Evolutionary conservation across 768 basidiomycete species (phyloP).

Genomic region (Calocybe cyanea): DNA sequence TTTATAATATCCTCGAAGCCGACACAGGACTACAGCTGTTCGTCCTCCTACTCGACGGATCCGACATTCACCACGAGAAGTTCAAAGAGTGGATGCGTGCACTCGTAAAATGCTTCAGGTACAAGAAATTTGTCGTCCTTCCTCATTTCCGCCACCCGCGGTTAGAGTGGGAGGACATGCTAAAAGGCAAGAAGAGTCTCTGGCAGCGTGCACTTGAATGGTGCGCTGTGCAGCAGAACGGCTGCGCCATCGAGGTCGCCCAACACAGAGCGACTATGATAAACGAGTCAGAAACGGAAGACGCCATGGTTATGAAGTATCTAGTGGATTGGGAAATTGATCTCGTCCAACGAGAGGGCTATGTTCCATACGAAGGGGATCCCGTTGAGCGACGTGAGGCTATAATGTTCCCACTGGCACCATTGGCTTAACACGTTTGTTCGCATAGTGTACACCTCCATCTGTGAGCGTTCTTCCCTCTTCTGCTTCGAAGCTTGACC

Average conservation of each 20-base stretch:
- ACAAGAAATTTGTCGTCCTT: slow-evolving; percentile 9
- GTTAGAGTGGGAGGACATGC: slow-evolving; percentile 11
- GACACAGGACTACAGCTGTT: slow-evolving; percentile 1
- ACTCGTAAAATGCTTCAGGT: slow-evolving; percentile 1
- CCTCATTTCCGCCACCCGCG: slow-evolving; percentile 9
- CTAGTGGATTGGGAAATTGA: slow-evolving; percentile 23
- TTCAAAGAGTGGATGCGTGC: neutral
- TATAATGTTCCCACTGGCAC: neutral
- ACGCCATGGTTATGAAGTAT: neutral
- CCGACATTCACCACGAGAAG: neutral
- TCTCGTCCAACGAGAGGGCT: slow-evolving; percentile 21
- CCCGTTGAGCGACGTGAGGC: slow-evolving; percentile 13
- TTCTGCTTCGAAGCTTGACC: no score
- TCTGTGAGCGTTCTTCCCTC: no score
- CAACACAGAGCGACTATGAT: neutral
- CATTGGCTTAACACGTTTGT: no score
- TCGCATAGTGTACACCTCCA: no score
- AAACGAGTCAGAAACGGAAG: slow-evolving; percentile 1
- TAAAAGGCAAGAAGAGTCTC: neutral
- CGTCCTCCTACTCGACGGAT: slow-evolving; percentile 8
- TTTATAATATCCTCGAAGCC: neutral
- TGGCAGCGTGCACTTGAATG: slow-evolving; percentile 16
- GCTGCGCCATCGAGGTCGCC: neutral
- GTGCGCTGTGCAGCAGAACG: slow-evolving; percentile 3
- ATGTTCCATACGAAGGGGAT: slow-evolving; percentile 15